Percentiles rank a stretch among this genome's conserved stretches.
These are phyloP conservation scores for Pichia cactophila DNA, from an alignment of 1,139 yeast genomes.

Conservation along the genomic window DNA sequence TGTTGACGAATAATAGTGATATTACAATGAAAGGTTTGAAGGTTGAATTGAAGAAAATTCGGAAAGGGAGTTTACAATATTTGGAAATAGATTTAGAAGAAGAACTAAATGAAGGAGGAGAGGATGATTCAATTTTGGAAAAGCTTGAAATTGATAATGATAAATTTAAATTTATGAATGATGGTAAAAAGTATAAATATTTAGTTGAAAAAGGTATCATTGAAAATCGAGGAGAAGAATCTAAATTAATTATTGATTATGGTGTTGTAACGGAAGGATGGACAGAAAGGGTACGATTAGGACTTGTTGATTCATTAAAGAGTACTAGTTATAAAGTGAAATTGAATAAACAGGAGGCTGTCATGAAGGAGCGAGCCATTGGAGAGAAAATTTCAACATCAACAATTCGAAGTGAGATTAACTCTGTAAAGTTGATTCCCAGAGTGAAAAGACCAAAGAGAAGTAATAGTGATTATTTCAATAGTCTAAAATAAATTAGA, in stretches of 20 bases:
- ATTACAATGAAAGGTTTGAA: conserved; percentile 7
- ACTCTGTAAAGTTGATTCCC: background rate
- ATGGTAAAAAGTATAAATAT: conserved; percentile 9
- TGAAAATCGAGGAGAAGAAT: background rate
- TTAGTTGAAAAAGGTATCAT: conserved; percentile 1
- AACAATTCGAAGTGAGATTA: background rate
- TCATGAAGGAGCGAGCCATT: conserved; percentile 3
- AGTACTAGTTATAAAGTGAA: conserved; percentile 4
- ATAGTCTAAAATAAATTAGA: background rate
- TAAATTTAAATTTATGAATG: conserved; percentile 10
- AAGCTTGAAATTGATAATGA: conserved; percentile 1
- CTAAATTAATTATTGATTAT: conserved; percentile 7
- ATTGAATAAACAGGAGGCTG: conserved; percentile 2
- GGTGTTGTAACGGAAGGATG: conserved; percentile 9
- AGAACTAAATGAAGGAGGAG: background rate
- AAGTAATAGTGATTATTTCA: background rate
- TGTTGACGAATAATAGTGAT: conserved; percentile 8
- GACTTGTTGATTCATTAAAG: conserved; percentile 1
- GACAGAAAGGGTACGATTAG: conserved; percentile 9
- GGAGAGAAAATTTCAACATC: conserved; percentile 7
- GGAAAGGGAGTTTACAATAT: conserved; percentile 11
- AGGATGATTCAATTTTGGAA: background rate
- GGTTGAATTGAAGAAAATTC: conserved; percentile 4
- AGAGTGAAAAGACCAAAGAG: background rate
- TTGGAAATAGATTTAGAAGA: conserved; percentile 9